Conservation (phyloP, 371 early-diverging fungal genomes). For the Mucor velutinosus region DNA sequence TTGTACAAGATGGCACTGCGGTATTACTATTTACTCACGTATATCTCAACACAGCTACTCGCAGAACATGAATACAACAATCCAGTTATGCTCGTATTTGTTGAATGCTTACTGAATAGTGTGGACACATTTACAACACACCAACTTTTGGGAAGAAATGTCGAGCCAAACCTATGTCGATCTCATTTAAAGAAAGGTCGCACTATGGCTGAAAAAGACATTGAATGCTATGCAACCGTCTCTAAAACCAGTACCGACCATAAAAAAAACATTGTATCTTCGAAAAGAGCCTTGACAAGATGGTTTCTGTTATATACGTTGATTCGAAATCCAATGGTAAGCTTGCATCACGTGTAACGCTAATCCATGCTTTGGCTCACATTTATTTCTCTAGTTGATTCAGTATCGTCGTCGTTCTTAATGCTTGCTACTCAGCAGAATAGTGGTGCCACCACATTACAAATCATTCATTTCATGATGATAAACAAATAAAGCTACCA, state of each 20-base stretch:
- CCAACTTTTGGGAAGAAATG: neutral
- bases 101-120: slow-evolving; percentile 35
- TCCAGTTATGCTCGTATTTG: slow-evolving; percentile 40
- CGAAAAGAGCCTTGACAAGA: slow-evolving; percentile 33
- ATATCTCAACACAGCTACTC: slow-evolving; percentile 22
- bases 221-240: neutral
- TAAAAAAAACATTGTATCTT: neutral
- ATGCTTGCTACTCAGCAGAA: neutral
- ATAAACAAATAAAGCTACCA: neutral
- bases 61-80: slow-evolving; percentile 55
- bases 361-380: neutral
- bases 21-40: neutral
- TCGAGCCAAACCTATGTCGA: neutral
- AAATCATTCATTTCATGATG: neutral
- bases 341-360: neutral
- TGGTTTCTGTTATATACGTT: slow-evolving; percentile 51
- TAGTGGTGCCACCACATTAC: neutral
- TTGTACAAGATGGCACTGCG: neutral
- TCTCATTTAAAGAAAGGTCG: neutral
- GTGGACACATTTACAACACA: neutral
- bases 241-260: neutral
- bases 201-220: neutral
- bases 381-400: neutral
- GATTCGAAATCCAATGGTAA: slow-evolving; percentile 46
- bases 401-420: neutral